These are phyloP conservation scores for Suhomyces sp. DNA, from an alignment of 805 yeast genomes.

Conservation along the genomic window DNA sequence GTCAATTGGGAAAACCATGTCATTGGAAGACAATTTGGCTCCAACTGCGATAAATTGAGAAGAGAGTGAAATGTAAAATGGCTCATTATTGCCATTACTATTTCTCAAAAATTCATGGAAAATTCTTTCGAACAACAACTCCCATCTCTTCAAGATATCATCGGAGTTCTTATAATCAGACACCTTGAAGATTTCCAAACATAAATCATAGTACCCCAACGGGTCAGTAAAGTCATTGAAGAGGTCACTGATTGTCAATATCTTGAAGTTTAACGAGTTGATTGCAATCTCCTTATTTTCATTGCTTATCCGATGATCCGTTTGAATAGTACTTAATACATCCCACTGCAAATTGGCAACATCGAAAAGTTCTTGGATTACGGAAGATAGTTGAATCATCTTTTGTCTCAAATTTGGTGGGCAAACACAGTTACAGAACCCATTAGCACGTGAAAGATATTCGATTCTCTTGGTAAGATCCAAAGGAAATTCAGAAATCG, in stretches of 20 bases:
- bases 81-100: constrained; percentile 29
- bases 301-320: constrained; percentile 50
- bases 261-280: constrained; percentile 57
- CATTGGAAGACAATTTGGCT: constrained; percentile 61
- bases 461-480: constrained; percentile 76
- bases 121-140: constrained; percentile 57
- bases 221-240: constrained; percentile 88
- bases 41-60: constrained; percentile 55
- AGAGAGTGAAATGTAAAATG: constrained; percentile 38
- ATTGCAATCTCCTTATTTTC: constrained; percentile 52
- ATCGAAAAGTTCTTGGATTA: constrained; percentile 76
- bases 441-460: constrained; percentile 86
- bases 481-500: constrained; percentile 71
- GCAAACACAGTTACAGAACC: constrained; percentile 83
- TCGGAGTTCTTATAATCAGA: constrained; percentile 85
- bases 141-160: constrained; percentile 82
- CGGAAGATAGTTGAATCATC: constrained; percentile 65
- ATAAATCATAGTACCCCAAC: constrained; percentile 79
- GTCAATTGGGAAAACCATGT: constrained; percentile 76
- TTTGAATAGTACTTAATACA: constrained; percentile 46
- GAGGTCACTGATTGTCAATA: constrained; percentile 71
- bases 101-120: constrained; percentile 30
- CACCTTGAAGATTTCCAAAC: constrained; percentile 72
- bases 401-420: constrained; percentile 76
- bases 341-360: constrained; percentile 86